phyloP scores from a whole-genome alignment of 2,329 filamentous ascomycete species.

The Akanthomyces uredinophilus region DNA sequence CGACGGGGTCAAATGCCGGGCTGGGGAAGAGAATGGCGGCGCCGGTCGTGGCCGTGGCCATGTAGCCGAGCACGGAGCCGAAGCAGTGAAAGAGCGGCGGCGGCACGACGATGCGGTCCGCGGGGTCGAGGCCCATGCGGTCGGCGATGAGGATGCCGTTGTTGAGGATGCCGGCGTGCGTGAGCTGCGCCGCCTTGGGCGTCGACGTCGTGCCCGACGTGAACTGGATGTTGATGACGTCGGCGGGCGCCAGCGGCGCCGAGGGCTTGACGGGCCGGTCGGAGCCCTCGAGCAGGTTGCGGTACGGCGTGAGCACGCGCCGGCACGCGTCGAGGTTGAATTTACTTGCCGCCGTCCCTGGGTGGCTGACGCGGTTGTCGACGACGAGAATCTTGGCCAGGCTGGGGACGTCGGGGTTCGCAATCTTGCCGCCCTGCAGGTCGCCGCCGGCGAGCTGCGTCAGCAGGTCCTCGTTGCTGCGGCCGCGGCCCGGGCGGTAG shows the following conservation, averaged over 20 bases:
- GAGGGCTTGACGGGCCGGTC: slow-evolving; percentile 37
- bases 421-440: slow-evolving; percentile 28
- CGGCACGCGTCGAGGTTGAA: slow-evolving; percentile 39
- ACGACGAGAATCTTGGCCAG: slow-evolving; percentile 69
- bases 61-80: slow-evolving; percentile 86
- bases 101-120: slow-evolving; percentile 77
- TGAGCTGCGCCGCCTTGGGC: slow-evolving; percentile 88
- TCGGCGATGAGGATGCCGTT: slow-evolving; percentile 81
- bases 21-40: slow-evolving; percentile 78
- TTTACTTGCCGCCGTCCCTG: slow-evolving; percentile 30
- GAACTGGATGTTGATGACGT: slow-evolving; percentile 93
- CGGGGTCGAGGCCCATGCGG: slow-evolving; percentile 71
- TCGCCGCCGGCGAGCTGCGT: slow-evolving; percentile 38
- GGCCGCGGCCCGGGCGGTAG: slow-evolving; percentile 51
- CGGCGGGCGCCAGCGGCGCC: slow-evolving; percentile 48
- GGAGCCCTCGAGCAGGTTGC: slow-evolving; percentile 33
- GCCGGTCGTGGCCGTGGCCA: slow-evolving; percentile 82
- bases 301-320: slow-evolving; percentile 42
- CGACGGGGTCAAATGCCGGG: slow-evolving; percentile 78
- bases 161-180: slow-evolving; percentile 82
- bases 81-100: slow-evolving; percentile 90
- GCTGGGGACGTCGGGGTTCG: slow-evolving; percentile 54
- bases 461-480: slow-evolving; percentile 48
- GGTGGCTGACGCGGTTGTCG: slow-evolving; percentile 62
- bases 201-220: slow-evolving; percentile 89